A percentile compares a stretch with the other conserved stretches of the same genome.
phyloP scores from a whole-genome alignment of 2,329 filamentous ascomycete genomes.

The Westerdykella sp. region DNA sequence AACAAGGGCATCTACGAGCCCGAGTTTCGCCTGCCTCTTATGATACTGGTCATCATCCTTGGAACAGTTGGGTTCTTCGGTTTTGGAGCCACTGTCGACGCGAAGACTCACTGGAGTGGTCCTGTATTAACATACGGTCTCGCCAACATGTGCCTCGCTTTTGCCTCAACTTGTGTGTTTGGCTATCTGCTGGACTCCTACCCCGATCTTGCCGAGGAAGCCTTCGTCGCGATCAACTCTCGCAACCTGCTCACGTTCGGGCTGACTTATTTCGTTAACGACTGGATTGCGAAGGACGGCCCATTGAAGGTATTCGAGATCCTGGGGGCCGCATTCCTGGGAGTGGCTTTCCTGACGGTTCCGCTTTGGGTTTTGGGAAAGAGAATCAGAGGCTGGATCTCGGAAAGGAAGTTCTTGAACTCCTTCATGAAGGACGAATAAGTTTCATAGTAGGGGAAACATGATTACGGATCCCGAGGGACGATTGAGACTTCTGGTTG shows the following conservation, averaged over 20 bases:
- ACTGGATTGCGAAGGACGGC: slow-evolving; percentile 25
- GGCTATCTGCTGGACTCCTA: slow-evolving; percentile 49
- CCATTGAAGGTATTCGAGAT: slow-evolving; percentile 23
- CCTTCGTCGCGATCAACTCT: slow-evolving; percentile 49
- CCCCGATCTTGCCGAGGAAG: slow-evolving; percentile 44
- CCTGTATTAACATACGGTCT: slow-evolving; percentile 39
- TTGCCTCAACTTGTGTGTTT: slow-evolving; percentile 45
- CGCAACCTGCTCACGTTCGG: slow-evolving; percentile 46
- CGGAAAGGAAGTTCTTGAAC: slow-evolving; percentile 35
- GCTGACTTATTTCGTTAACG: slow-evolving; percentile 38
- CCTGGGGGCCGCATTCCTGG: slow-evolving; percentile 36
- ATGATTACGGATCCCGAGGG: too few species aligned
- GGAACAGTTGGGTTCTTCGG: slow-evolving; percentile 35
- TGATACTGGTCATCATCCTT: slow-evolving; percentile 30
- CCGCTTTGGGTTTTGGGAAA: slow-evolving; percentile 49
- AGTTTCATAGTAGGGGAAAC: too few species aligned
- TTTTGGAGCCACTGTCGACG: slow-evolving; percentile 34
- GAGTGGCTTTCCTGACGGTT: slow-evolving; percentile 43
- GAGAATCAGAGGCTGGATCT: slow-evolving; percentile 40
- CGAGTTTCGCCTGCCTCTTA: slow-evolving; percentile 18
- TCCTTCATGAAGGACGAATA: slow-evolving; percentile 21
- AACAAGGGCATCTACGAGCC: slow-evolving; percentile 26
- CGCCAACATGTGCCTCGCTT: slow-evolving; percentile 43
- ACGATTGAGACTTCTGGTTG: too few species aligned
- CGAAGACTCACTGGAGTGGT: slow-evolving; percentile 40